Percentiles rank a stretch among this genome's conserved stretches.
These are phyloP conservation scores for Epichloe hybrida DNA, from an alignment of 2,329 filamentous ascomycete species.

Conservation along the genomic window DNA sequence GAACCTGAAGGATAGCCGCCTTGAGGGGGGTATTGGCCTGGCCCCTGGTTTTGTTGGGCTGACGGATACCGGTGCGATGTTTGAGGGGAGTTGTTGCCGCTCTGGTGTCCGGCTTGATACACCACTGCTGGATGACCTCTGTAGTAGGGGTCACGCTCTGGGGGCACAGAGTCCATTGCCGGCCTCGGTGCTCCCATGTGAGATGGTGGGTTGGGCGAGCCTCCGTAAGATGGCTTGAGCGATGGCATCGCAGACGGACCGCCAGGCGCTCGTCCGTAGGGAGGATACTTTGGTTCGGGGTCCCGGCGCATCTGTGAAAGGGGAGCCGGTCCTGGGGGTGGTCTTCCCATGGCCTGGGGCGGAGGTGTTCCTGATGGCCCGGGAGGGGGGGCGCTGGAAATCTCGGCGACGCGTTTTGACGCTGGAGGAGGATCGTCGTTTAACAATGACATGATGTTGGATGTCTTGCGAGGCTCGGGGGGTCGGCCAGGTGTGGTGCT, in stretches of 20 bases:
- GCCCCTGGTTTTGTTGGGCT: slow-evolving; percentile 22
- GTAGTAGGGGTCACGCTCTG: slow-evolving; percentile 36
- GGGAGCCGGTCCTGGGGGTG: slow-evolving; percentile 22
- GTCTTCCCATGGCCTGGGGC: slow-evolving; percentile 30
- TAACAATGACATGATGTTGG: slow-evolving; percentile 48
- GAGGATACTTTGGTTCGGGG: slow-evolving; percentile 32
- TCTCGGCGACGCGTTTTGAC: slow-evolving; percentile 38
- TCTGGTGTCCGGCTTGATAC: slow-evolving; percentile 20
- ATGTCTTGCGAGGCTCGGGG: slow-evolving; percentile 44
- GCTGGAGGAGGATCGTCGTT: slow-evolving; percentile 43
- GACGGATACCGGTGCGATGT: slow-evolving; percentile 32
- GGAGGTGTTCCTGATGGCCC: slow-evolving; percentile 38
- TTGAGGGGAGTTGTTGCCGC: slow-evolving; percentile 32
- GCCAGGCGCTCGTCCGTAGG: slow-evolving; percentile 25
- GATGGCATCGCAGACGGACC: slow-evolving; percentile 37
- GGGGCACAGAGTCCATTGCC: slow-evolving; percentile 24
- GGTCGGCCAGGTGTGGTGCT: slow-evolving; percentile 19
- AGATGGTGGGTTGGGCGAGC: slow-evolving; percentile 35
- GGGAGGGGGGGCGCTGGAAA: slow-evolving; percentile 21
- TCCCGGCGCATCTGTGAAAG: slow-evolving; percentile 35
- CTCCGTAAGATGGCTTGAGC: slow-evolving; percentile 37
- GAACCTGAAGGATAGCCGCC: slow-evolving; percentile 27
- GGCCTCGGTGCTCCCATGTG: slow-evolving; percentile 32
- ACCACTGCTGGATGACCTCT: slow-evolving; percentile 25
- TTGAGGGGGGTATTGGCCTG: slow-evolving; percentile 28